These are phyloP conservation scores for Fusarium sp. DNA, from an alignment of 2,329 filamentous ascomycete genomes.

Conservation along the genomic window DNA sequence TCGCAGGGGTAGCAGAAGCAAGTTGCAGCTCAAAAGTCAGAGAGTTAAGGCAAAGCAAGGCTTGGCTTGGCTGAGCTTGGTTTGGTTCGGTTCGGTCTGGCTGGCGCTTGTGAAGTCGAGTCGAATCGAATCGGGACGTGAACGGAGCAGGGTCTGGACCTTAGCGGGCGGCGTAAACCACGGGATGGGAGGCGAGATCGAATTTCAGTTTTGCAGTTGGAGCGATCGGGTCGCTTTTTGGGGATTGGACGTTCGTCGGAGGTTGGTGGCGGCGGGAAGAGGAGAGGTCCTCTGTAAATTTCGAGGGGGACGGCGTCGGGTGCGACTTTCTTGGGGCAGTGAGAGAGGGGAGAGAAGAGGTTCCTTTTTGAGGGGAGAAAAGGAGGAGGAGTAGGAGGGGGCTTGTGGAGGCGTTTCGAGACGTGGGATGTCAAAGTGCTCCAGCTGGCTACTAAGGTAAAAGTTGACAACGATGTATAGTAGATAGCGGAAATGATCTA, in stretches of 20 bases:
- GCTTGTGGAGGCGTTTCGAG: slow-evolving; percentile 42
- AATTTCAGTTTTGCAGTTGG: slow-evolving; percentile 34
- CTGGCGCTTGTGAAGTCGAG: slow-evolving; percentile 38
- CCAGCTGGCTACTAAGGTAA: slow-evolving; percentile 4
- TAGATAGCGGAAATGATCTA: background rate
- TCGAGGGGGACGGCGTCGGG: slow-evolving; percentile 31
- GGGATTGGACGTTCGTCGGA: slow-evolving; percentile 28
- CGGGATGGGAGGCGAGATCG: slow-evolving; percentile 46
- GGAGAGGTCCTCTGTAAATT: slow-evolving; percentile 8
- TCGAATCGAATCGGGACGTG: slow-evolving; percentile 41
- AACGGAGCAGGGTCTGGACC: slow-evolving; percentile 43
- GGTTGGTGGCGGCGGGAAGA: slow-evolving; percentile 39
- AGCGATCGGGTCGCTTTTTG: slow-evolving; percentile 32
- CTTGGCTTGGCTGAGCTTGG: slow-evolving; percentile 27
- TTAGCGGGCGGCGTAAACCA: slow-evolving; percentile 45
- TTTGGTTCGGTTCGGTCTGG: background rate
- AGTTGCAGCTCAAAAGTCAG: slow-evolving; percentile 40
- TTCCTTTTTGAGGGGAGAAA: slow-evolving; percentile 39
- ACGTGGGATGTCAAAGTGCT: slow-evolving; percentile 39
- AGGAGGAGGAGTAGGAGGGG: slow-evolving; percentile 37
- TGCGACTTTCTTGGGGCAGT: slow-evolving; percentile 30
- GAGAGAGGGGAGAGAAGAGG: slow-evolving; percentile 33
- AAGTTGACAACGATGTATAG: background rate
- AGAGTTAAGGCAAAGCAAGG: slow-evolving; percentile 42
- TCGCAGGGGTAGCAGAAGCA: slow-evolving; percentile 39